Base-by-base conservation (phyloP, 345 rosid genomes). In the Gossypium stocksii region DNA sequence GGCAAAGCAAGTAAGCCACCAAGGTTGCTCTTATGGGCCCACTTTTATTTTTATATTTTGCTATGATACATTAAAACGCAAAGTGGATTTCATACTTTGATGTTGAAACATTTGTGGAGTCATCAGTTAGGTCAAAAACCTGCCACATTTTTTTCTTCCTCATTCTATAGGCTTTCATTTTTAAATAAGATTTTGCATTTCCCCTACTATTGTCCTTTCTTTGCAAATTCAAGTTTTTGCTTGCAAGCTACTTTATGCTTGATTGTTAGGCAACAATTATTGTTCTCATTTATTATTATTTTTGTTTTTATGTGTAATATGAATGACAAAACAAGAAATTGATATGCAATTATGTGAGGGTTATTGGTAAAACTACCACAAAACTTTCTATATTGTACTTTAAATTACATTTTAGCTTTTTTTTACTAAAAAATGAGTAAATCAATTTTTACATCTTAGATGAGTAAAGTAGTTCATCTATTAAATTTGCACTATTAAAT, bases 181-280 rank as follows among this genome's bases (percentile, higher is more conserved):
- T 70, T 51, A 3, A 16, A 49, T 4, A 10, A 51, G 8, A 2
- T 51, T n/a, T 51, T 69, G 15, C 25, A 52, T 51, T 69, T 22
- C 16, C 9, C 46, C 45, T 52, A 52, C 51, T 29, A 17, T 51
- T 52, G 73, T 70, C 73, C 11, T 52, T 52, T 51, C 27, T 52
- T 70, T 52, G 46, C 73, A 52, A 27, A 51, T 51, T 53, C 45
- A 70, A 52, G 73, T 52, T 70, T 48, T 70, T 70, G 73, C 73
- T 70, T 70, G 60, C 73, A 69, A 69, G 59, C 45, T 29, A 69
- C 72, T 51, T 69, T 10, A 25, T 48, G 16, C 46, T 51, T 19
- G 51, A 69, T 69, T 27, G 22, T 49, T 49, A 3, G 23, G 58
- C 72, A 25, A 9, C 72, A 69, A 69, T 69, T 51, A 69, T 69